Percentiles rank a stretch among this genome's conserved stretches.
phyloP scores from a whole-genome alignment of 2,329 filamentous ascomycete species.

The Nemania sp. region DNA sequence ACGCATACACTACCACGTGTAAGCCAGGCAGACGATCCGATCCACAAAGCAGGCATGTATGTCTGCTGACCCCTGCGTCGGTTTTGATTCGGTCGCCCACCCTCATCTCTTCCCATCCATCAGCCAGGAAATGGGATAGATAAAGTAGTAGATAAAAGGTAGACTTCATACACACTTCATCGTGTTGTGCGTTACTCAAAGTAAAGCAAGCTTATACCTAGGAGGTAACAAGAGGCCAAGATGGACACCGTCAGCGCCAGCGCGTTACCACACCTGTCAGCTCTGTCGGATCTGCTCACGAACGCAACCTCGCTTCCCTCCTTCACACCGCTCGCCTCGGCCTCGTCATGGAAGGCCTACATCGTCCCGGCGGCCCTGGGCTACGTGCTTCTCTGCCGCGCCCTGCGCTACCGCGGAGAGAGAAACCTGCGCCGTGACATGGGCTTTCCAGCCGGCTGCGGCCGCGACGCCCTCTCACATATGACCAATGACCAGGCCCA shows the following conservation, averaged over 20 bases:
- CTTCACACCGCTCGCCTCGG: not conserved
- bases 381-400: constrained; percentile 37
- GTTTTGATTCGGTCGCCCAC: too few relatives aligned
- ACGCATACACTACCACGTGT: too few relatives aligned
- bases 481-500: constrained; percentile 42
- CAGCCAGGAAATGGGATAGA: too few relatives aligned
- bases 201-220: too few relatives aligned
- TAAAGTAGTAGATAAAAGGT: too few relatives aligned
- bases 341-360: constrained; percentile 29
- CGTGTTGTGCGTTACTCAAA: too few relatives aligned
- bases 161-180: too few relatives aligned
- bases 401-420: constrained; percentile 38
- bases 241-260: constrained; percentile 16
- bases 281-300: constrained; percentile 9
- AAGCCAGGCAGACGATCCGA: too few relatives aligned
- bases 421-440: constrained; percentile 30
- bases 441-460: constrained; percentile 32
- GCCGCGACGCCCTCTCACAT: constrained; percentile 34
- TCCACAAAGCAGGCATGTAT: too few relatives aligned
- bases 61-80: too few relatives aligned
- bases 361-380: constrained; percentile 27
- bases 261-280: too few relatives aligned
- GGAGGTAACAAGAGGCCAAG: not conserved
- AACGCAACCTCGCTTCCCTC: not conserved
- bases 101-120: too few relatives aligned